phyloP scores from a whole-genome alignment of 257 asterid genomes.

The Pogostemon cablin region DNA sequence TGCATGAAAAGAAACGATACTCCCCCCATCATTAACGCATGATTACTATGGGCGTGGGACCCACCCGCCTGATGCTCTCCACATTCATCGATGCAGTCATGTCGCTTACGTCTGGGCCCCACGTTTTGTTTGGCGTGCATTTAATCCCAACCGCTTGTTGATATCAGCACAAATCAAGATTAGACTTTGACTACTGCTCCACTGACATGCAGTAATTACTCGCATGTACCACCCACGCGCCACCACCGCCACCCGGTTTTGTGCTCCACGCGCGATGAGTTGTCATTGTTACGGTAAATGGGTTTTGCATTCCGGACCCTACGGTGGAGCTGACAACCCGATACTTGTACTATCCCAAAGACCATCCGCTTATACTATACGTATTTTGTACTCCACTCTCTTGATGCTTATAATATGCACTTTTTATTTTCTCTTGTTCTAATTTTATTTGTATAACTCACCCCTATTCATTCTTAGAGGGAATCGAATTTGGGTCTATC shows the following conservation, averaged over 20 bases:
- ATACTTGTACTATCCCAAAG: not conserved
- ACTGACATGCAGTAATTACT: slow-evolving; percentile 40
- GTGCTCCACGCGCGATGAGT: slow-evolving; percentile 26
- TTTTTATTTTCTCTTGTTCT: no score
- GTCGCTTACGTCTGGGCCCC: slow-evolving; percentile 40
- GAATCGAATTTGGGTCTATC: no score
- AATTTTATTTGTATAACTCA: no score
- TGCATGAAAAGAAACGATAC: slow-evolving; percentile 18
- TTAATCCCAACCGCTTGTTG: slow-evolving; percentile 39
- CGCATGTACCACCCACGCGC: slow-evolving; percentile 10
- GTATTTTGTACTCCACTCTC: no score
- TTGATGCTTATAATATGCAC: no score
- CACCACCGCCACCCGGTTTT: no score
- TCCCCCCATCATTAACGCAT: slow-evolving; percentile 57
- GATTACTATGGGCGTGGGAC: slow-evolving; percentile 44
- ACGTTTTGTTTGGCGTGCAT: slow-evolving; percentile 36
- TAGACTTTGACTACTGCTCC: slow-evolving; percentile 35
- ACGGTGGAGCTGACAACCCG: slow-evolving; percentile 62
- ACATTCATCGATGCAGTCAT: slow-evolving; percentile 43
- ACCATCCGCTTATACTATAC: no score
- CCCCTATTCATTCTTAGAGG: no score
- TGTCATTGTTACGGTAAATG: slow-evolving; percentile 40
- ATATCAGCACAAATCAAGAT: slow-evolving; percentile 21
- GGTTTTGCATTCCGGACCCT: slow-evolving; percentile 55
- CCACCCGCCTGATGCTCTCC: slow-evolving; percentile 33